These are phyloP conservation scores for Dactylellina leptospora DNA, from an alignment of 2,329 filamentous ascomycete genomes.

Conservation along the genomic window DNA sequence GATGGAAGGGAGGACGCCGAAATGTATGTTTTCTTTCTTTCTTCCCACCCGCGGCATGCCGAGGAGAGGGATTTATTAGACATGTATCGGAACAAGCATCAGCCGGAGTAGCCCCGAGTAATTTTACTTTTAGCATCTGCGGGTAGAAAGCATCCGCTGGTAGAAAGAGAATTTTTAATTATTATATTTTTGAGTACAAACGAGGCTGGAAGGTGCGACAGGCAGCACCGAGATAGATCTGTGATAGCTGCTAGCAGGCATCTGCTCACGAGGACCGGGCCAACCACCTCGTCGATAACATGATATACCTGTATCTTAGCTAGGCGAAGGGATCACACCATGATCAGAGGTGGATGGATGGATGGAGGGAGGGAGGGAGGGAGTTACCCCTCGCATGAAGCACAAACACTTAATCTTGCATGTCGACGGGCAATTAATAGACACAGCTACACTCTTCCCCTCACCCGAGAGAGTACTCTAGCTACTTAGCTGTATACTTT, in stretches of 20 bases:
- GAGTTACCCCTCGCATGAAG: slow-evolving; percentile 47
- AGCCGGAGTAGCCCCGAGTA: slow-evolving; percentile 20
- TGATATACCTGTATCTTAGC: no score
- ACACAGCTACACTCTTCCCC: slow-evolving; percentile 4
- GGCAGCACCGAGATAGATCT: no score
- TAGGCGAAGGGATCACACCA: slow-evolving; percentile 28
- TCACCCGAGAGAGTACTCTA: slow-evolving; percentile 26
- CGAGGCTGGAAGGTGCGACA: no score
- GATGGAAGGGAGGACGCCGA: background rate
- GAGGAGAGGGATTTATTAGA: slow-evolving; percentile 25
- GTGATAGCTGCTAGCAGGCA: no score
- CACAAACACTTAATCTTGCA: slow-evolving; percentile 26
- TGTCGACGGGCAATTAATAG: no score
- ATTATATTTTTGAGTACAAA: no score
- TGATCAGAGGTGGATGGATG: slow-evolving; percentile 8
- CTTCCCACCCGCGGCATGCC: slow-evolving; percentile 8
- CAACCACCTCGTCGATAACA: no score
- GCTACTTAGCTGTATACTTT: no score
- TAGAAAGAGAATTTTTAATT: no score
- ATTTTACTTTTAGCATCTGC: no score
- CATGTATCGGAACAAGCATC: slow-evolving; percentile 10
- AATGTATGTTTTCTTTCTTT: background rate
- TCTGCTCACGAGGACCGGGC: no score
- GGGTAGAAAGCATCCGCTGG: no score
- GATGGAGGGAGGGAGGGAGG: slow-evolving; percentile 1